Base-by-base conservation (phyloP, 1,139 yeast species). In the Pichia sp. region DNA sequence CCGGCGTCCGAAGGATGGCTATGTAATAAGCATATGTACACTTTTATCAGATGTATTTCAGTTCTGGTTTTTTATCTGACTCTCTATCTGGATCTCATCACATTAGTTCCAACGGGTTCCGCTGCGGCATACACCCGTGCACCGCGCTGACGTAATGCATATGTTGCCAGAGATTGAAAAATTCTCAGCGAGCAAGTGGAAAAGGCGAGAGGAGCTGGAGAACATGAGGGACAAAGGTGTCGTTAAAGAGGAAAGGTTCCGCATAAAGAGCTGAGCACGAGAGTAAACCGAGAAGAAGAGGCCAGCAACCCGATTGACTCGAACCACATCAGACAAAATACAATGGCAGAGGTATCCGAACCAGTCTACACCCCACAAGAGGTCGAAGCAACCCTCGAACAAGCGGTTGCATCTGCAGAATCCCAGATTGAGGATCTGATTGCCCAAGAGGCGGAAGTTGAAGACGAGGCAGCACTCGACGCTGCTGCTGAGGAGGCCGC, bases 401-500 rank as follows among this genome's bases (percentile, higher is more conserved):
- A 46, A n/a, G 55, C 55, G 6, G 49, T 52, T 33, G 52, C 55
- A 20, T 5, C 43, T 14, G 49, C 52, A 14, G 55, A 52, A 45
- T 48, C 55, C 4, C 49, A 52, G 40, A 38, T 40, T 17, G 55
- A 52, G 29, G 43, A 51, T 10, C 31, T 51, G 34, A 40, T 48
- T 40, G 46, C 46, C 6, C 44, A 49, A 41, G 52, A 49, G 36
- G 40, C 41, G 14, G 41, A 46, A 14, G 31, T 34, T 46, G 49
- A 46, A 30, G 49, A 44, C 17, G 49, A 50, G 17, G 60, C 61
- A 58, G 62, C 62, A 42, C 55, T 53, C 20, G 57, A 54, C 8
- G 56, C 45, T 9, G 49, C 42, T 27, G 41, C 50, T 8, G 51
- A 44, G 33, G 51, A 33, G 17, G 51, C 34, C 14, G 56, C 50